phyloP scores from a whole-genome alignment of 2,329 filamentous ascomycete genomes.

The Blastomyces gilchristii region DNA sequence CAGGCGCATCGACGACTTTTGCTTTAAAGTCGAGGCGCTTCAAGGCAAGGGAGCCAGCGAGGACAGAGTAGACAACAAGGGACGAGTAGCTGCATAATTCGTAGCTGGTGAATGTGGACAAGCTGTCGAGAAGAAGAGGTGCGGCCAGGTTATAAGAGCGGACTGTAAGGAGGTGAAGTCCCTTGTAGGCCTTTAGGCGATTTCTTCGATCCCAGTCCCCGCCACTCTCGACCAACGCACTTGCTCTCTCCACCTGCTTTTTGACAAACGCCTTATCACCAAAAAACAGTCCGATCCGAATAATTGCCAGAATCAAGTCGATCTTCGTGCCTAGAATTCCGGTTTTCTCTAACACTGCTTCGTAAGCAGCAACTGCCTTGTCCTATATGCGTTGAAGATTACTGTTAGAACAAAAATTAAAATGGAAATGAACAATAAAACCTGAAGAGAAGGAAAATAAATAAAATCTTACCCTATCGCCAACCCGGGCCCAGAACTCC shows the following conservation, averaged over 20 bases:
- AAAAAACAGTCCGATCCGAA: conserved; percentile 91
- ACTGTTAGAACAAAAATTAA: not conserved
- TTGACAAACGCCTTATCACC: conserved; percentile 85
- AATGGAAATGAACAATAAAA: not conserved
- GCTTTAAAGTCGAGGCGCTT: conserved; percentile 98
- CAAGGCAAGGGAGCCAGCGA: conserved; percentile 85
- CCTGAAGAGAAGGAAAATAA: not conserved
- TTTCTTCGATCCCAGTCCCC: conserved; percentile 99
- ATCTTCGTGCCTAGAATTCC: conserved; percentile 94
- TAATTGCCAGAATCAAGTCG: conserved; percentile 90
- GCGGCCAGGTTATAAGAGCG: conserved; percentile 84
- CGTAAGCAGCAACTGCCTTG: conserved; percentile 84
- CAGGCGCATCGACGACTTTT: conserved; percentile 94
- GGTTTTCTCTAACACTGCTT: conserved; percentile 94
- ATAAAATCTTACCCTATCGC: conserved; percentile 66
- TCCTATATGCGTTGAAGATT: conserved; percentile 48
- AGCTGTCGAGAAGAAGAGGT: conserved; percentile 85
- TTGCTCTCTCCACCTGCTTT: conserved; percentile 85
- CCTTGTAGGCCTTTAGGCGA: conserved; percentile 96
- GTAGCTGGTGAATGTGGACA: conserved; percentile 97
- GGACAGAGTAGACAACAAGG: conserved; percentile 88
- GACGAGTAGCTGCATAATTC: conserved; percentile 95
- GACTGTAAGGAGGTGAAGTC: conserved; percentile 81
- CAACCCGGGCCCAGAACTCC: conserved; percentile 90
- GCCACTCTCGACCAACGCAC: conserved; percentile 80